Percentiles rank a stretch among this genome's conserved stretches.
Conservation (phyloP, 805 yeast genomes). For the Yarrowia sp. region DNA sequence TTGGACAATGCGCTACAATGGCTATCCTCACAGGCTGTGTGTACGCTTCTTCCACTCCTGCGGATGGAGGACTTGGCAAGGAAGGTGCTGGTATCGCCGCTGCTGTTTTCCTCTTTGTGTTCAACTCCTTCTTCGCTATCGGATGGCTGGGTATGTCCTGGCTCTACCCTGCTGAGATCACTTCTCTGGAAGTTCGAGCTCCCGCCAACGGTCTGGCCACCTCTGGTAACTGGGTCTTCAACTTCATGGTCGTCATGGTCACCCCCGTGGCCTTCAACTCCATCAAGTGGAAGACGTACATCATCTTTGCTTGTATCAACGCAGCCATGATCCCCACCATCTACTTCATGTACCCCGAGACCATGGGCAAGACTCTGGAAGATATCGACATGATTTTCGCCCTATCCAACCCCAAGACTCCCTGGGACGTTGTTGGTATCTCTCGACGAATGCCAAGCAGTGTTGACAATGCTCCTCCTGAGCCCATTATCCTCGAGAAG, state of each 20-base stretch:
- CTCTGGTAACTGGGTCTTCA: constrained; percentile 19
- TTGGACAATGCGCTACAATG: constrained; percentile 58
- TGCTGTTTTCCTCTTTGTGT: constrained; percentile 21
- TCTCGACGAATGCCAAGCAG: constrained; percentile 46
- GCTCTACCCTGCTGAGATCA: constrained; percentile 32
- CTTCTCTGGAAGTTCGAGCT: constrained; percentile 10
- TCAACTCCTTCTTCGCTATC: constrained; percentile 24
- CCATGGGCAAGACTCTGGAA: constrained; percentile 30
- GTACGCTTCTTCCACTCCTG: neutral
- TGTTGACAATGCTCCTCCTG: constrained; percentile 38
- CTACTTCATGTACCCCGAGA: constrained; percentile 32
- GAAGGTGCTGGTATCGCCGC: constrained; percentile 21
- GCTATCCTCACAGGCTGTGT: constrained; percentile 41
- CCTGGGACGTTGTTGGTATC: constrained; percentile 55
- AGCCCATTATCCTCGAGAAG: constrained; percentile 19
- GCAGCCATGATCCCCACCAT: constrained; percentile 31
- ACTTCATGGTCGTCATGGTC: constrained; percentile 28
- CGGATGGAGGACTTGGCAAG: constrained; percentile 7
- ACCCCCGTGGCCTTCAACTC: constrained; percentile 28
- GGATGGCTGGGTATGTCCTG: constrained; percentile 25
- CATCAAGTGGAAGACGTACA: constrained; percentile 17
- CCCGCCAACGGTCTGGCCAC: constrained; percentile 30
- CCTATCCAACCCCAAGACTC: constrained; percentile 50
- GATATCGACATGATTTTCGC: constrained; percentile 26
- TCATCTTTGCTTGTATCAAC: constrained; percentile 28